Evolutionary conservation across 208 protist genomes (phyloP), one percentile per base, ranked within the genome.

Genomic region (Leishmania major): DNA sequence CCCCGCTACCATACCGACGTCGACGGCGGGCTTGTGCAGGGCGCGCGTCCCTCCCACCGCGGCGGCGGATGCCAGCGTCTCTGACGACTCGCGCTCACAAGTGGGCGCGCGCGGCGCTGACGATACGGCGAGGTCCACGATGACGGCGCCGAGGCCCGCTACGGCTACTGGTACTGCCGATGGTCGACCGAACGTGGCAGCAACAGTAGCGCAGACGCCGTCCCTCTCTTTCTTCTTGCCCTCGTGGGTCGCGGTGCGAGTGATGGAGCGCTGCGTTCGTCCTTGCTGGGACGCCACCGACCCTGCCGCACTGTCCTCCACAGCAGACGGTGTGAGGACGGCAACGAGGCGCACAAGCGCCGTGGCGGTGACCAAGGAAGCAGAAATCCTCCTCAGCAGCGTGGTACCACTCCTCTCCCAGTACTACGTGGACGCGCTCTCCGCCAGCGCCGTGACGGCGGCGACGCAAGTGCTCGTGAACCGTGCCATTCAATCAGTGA

Each of bases 141-240:
- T 69, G 62, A 31, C 73, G 35, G 11, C 51, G 13, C 53, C 75
- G 43, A 10, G 66, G 25, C 66, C 67, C 37, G 60, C 66, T 37
- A 45, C 51, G 25, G 47, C 35, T 22, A 28, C 13, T 25, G 53
- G 31, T 25, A 17, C 64, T 2, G 22, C 84, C 3, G 47, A 59
- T 7, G 62, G 22, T 1, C n/a, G 49, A 22, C 25, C 51, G 31
- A 22, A 69, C 17, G 45, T 35, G 4, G 53, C 66, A n/a, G 59
- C 53, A 25, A 59, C 57, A 6, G 62, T 59, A n/a, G 64, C 64
- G 57, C 66, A 53, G 19, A 74, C 69, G 7, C 74, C 79, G 28
- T 75, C 70, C 55, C 82, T 82, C 13, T 81, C 45, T 55, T 91
- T 86, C 40, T 91, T 84, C 57, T 78, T 86, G 10, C 87, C 73